Base-by-base conservation (phyloP, 208 protist genomes). In the Leishmania mexicana region DNA sequence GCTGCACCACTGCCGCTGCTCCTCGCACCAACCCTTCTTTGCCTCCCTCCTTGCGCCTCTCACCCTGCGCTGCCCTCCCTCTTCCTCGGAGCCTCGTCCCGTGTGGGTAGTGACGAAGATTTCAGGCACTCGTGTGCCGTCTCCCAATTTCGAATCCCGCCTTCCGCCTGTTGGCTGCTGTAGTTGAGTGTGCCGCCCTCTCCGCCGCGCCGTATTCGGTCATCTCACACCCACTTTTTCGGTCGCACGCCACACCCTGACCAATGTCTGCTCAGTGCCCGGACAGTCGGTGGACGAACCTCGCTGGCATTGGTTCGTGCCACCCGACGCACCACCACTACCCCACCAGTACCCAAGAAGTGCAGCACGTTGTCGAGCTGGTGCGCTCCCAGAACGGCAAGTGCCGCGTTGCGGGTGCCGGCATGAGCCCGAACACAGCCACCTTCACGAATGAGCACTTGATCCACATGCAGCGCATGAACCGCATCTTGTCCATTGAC, bases 361-460 rank as follows among this genome's bases (percentile, higher is more conserved):
- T 94, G 60, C 78, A 79, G 51, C 58, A 78, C 2, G 24, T 85
- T 13, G 70, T 94, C 24, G 71, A 82, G 42, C 51, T 62, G 7
- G 76, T 96, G 17, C 72, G 75, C 0, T 72, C 83, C 0, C 62
- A 58, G 6, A 86, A 88, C 6, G 83, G 80, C 5, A 92, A 85
- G 75, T 91, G 86, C 67, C 92, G 92, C 28, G 87, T 93, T 13
- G 90, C 85, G 15, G 92, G 90, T 31, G 85, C 53, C 10, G 90
- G 90, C 31, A 92, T 88, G 71, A 96, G 90, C 79, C 90, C 90
- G 5, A 94, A 94, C 83, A 78, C 76, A 4, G 87, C 79, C 58
- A 93, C 89, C 54, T 96, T 92, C 77, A 94, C 90, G 0, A 62
- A 83, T 71, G 85, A 83, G 2, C 87, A 93, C 31, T 83, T 94